Base-by-base conservation (phyloP, 73 alveolate genomes). In the Durusdinium trenchii region DNA sequence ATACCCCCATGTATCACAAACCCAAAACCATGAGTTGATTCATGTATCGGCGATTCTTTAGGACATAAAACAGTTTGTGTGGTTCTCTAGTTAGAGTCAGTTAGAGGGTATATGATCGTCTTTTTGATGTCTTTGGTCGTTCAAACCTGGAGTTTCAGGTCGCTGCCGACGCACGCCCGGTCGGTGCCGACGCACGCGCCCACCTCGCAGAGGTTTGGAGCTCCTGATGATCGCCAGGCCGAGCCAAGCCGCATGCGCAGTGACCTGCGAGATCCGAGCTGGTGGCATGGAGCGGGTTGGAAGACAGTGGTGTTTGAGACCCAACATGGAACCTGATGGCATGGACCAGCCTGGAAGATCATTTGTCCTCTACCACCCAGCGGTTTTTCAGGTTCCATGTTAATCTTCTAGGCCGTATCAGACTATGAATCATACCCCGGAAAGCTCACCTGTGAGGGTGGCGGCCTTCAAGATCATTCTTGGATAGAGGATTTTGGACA, bases 141-240 rank as follows among this genome's bases (percentile, higher is more conserved):
- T 76, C 42, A 57, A 43, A 9, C 10, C 42, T n/a, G 64, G 20
- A 54, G 20, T 9, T 20, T 54, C 20, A 9, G 28, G 64, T 20
- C 20, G 20, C 20, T 12, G 64, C 9, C 28, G 64, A 54, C 64
- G 9, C 28, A 12, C 20, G 64, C 20, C n/a, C n/a, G n/a, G n/a
- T n/a, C n/a, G n/a, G n/a, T 28, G 84, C 51, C 6, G 38, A 42
- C 35, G 84, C 26, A 14, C 3, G 9, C 32, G 48, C 28, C 30
- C 3, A 43, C 6, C 4, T 26, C 62, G 23, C 18, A 62, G 54
- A 79, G 90, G 90, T 47, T 46, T 79, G 18, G 90, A 79, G 28
- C 67, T 79, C 32, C 47, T 79, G 69, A 79, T 79, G 90, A 47
- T 79, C 32, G 90, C 90, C 7, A 79, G 90, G 90, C 67, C 47